phyloP scores from a whole-genome alignment of 306 rosid genomes.

The Benincasa hispida region DNA sequence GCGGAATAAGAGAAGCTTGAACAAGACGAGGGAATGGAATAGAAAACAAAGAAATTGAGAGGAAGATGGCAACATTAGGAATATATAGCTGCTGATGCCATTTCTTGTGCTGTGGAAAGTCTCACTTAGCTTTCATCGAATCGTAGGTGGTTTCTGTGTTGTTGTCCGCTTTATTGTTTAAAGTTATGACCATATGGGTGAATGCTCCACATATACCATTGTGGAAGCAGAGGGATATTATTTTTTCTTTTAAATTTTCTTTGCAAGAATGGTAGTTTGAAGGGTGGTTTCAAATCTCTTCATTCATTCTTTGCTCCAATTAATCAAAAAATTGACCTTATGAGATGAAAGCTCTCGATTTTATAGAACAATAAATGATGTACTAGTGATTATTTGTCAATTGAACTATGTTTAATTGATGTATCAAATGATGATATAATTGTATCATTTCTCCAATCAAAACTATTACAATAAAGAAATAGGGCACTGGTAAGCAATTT shows the following conservation, averaged over 20 bases:
- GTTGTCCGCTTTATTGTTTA: not conserved
- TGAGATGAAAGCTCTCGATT: not conserved
- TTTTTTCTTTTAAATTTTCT: not conserved
- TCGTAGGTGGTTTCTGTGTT: not conserved
- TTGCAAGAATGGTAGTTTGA: not conserved
- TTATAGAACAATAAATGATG: too few relatives aligned
- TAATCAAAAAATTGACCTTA: not conserved
- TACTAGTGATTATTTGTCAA: too few relatives aligned
- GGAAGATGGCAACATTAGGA: constrained; percentile 12
- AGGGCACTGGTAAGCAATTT: too few relatives aligned
- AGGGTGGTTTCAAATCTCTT: not conserved
- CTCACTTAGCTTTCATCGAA: not conserved
- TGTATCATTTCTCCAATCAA: too few relatives aligned
- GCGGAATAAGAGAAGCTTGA: constrained; percentile 10
- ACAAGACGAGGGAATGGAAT: constrained; percentile 24
- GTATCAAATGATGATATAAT: too few relatives aligned
- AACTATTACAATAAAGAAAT: too few relatives aligned
- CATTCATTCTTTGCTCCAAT: not conserved
- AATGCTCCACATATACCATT: too few relatives aligned
- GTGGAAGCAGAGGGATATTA: not conserved
- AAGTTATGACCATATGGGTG: too few relatives aligned
- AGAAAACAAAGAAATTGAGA: not conserved
- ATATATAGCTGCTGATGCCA: not conserved
- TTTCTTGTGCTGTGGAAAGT: constrained; percentile 14
- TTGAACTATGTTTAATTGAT: too few relatives aligned